Conservation (phyloP, 164 flowering plant species). For the Liquidambar formosana region DNA sequence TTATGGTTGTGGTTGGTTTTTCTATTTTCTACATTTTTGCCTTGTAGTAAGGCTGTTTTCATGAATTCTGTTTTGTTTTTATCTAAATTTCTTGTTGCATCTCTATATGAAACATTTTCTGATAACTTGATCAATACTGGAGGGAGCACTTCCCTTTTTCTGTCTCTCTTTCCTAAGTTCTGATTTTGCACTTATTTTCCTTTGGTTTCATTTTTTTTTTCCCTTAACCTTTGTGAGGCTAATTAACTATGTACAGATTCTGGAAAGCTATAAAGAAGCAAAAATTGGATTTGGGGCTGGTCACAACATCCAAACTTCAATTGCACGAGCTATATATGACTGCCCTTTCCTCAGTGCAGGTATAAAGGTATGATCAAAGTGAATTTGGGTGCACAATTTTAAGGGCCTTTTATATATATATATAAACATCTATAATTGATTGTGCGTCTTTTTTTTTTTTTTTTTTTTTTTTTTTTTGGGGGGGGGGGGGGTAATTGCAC, state of each 20-base stretch:
- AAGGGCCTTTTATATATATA: no score
- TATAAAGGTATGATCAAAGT: slow-evolving; percentile 51
- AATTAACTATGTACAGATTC: slow-evolving; percentile 48
- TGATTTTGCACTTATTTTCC: not conserved
- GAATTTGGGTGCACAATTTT: not conserved
- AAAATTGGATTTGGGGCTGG: slow-evolving; percentile 90
- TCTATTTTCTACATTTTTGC: not conserved
- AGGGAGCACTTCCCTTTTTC: not conserved
- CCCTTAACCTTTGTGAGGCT: slow-evolving; percentile 7
- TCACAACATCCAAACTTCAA: slow-evolving; percentile 54
- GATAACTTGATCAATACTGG: not conserved
- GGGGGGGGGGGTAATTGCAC: no score
- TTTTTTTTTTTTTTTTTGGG: no score
- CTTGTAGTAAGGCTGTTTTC: not conserved
- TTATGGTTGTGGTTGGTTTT: not conserved
- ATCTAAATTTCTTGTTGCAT: not conserved
- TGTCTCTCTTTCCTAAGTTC: not conserved
- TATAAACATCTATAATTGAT: no score
- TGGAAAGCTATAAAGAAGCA: slow-evolving; percentile 58
- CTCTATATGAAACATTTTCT: not conserved
- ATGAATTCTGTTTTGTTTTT: not conserved
- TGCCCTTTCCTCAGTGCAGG: slow-evolving; percentile 76
- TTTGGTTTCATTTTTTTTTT: not conserved
- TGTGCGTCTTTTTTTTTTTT: no score
- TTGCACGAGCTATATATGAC: slow-evolving; percentile 66